Evolutionary conservation across 75 land plant genomes (phyloP), one percentile per base, ranked within the genome.

Genomic region (Pinus tabuliformis): DNA sequence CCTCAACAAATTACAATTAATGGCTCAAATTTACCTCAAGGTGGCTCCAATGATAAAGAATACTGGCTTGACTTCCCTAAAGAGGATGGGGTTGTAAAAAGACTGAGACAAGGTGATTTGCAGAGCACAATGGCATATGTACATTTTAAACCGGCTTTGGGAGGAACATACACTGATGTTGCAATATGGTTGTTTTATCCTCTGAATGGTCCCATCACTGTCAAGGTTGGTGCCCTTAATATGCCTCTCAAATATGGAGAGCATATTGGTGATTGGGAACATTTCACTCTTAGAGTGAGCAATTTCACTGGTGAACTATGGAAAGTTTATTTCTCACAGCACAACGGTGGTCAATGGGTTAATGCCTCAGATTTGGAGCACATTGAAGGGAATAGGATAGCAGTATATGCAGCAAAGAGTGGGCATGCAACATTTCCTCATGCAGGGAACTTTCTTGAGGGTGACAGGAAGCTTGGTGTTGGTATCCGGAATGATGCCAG

Each of bases 191-290:
- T 92, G 20, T 94, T 88, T 75, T 92, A 75, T 83, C 96, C 98
- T 1, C 93, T 92, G 79, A 95, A 95, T 60, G 98, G 98, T 9
- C 88, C 91, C 1, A 83, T 84, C n/a, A 88, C 80, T 57, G 92
- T 91, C 8, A 95, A 89, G 73, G 76, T 95, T 13, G 83, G 75
- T 70, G 12, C 78, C 9, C 58, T 95, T 3, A 79, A 78, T 28
- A 45, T 95, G 20, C 54, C 84, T 21, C 82, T 95, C 12, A 87
- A 79, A 58, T 81, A 90, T 6, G 97, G 97, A 11, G 86, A 90
- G 65, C 97, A 94, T 74, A 82, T 94, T 13, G 85, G 85, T 7
- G 95, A 92, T 68, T 92, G 95, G 93, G 95, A 92, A 80, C 95
- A 92, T 72, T 73, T 91, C 30, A 92, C 93, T 8, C 80, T 92